These are phyloP conservation scores for Berkeleyomyces basicola DNA, from an alignment of 2,329 filamentous ascomycete genomes.

Conservation along the genomic window DNA sequence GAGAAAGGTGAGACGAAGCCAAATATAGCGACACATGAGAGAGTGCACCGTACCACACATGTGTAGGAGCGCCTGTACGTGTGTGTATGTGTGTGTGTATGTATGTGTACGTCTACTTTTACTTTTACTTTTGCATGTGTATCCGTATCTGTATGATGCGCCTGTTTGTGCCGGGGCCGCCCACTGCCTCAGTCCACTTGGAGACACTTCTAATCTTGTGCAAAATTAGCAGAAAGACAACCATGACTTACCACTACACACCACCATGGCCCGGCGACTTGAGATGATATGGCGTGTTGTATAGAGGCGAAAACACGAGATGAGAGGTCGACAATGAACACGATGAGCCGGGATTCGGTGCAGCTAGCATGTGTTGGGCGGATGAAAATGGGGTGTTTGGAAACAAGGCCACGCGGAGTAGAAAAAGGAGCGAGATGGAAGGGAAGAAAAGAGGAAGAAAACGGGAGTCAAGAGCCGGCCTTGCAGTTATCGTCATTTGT, in stretches of 20 bases:
- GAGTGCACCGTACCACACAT: no score
- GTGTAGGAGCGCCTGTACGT: not conserved
- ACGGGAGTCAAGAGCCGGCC: not conserved
- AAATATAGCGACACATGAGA: not conserved
- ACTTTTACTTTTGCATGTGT: not conserved
- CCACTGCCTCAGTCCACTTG: constrained; percentile 1
- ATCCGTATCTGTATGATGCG: not conserved
- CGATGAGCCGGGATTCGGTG: not conserved
- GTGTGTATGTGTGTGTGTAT: not conserved
- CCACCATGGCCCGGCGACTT: constrained; percentile 6
- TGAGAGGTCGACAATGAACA: constrained; percentile 4
- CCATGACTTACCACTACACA: constrained; percentile 3
- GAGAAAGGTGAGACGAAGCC: not conserved
- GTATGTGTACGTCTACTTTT: no score
- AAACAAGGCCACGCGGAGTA: not conserved
- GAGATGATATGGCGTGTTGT: constrained; percentile 4
- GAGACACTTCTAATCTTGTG: not conserved
- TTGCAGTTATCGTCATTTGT: not conserved
- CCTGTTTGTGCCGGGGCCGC: not conserved
- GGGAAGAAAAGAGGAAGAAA: not conserved
- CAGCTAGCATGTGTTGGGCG: not conserved
- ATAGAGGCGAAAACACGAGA: constrained; percentile 2
- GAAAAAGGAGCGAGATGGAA: not conserved
- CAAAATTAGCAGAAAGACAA: not conserved
- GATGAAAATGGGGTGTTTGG: not conserved